phyloP scores from a whole-genome alignment of 306 rosid genomes.

The Spatholobus suberectus region DNA sequence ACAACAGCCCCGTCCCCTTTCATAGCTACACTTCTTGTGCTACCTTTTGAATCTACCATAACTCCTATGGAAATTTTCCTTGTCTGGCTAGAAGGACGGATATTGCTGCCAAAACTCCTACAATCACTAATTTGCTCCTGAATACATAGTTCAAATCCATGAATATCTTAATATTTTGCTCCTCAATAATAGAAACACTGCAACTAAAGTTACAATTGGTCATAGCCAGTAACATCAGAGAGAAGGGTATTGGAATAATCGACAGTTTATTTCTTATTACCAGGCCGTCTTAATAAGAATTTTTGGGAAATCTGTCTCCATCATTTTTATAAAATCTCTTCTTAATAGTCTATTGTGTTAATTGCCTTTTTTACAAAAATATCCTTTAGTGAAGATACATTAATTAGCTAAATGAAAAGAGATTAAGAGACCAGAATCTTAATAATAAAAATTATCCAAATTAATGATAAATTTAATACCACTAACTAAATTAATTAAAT shows the following conservation, averaged over 20 bases:
- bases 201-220: slow-evolving; percentile 23
- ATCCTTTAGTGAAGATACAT: neutral
- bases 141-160: slow-evolving; percentile 39
- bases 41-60: slow-evolving; percentile 62
- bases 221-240: neutral
- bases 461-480: neutral
- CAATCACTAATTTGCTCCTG: slow-evolving; percentile 67
- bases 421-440: neutral
- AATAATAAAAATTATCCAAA: neutral
- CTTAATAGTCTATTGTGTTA: neutral
- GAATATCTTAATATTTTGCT: slow-evolving; percentile 12
- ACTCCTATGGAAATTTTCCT: slow-evolving; percentile 94
- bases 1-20: slow-evolving; percentile 48
- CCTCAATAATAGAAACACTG: slow-evolving; percentile 18
- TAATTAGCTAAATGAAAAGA: neutral
- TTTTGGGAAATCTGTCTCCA: neutral
- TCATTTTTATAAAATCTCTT: neutral
- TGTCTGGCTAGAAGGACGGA: slow-evolving; percentile 71
- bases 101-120: slow-evolving; percentile 73
- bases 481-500: neutral
- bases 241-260: neutral
- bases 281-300: neutral
- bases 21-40: slow-evolving; percentile 48
- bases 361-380: neutral
- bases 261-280: neutral